phyloP scores from a whole-genome alignment of 2,329 filamentous ascomycete species.

The Geosmithia putterillii region DNA sequence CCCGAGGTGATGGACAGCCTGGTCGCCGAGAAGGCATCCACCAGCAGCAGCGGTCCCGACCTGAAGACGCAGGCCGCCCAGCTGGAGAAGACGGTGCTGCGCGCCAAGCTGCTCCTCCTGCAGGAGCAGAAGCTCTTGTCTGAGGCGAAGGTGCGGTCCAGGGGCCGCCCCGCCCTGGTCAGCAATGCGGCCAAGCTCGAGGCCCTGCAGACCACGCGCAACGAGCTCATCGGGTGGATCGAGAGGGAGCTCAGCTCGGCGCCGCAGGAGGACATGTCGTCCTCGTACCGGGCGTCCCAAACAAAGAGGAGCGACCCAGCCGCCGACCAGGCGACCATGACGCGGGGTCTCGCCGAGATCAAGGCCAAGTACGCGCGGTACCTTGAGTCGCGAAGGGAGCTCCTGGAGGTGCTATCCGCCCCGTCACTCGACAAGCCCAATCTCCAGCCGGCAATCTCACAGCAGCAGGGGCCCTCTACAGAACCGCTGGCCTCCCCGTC shows the following conservation, averaged over 20 bases:
- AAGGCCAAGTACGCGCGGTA: slow-evolving; percentile 43
- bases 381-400: slow-evolving; percentile 30
- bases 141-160: slow-evolving; percentile 27
- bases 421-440: too few species aligned
- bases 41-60: slow-evolving; percentile 20
- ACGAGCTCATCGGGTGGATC: slow-evolving; percentile 53
- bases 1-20: slow-evolving; percentile 37
- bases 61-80: slow-evolving; percentile 34
- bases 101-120: slow-evolving; percentile 42
- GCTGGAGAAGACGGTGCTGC: slow-evolving; percentile 46
- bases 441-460: slow-evolving; percentile 11
- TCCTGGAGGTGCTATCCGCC: slow-evolving; percentile 28
- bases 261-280: slow-evolving; percentile 19
- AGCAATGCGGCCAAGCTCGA: slow-evolving; percentile 29
- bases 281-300: slow-evolving; percentile 9
- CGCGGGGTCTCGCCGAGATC: slow-evolving; percentile 31
- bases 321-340: slow-evolving; percentile 16
- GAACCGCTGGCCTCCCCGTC: slow-evolving; percentile 3
- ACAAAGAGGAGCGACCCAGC: slow-evolving; percentile 9
- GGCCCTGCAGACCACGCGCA: slow-evolving; percentile 43
- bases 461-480: slow-evolving; percentile 4
- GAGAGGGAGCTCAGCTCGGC: slow-evolving; percentile 48
- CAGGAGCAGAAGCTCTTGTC: slow-evolving; percentile 43
- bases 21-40: slow-evolving; percentile 19
- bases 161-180: slow-evolving; percentile 21